Percentiles rank a stretch among this genome's conserved stretches.
These are phyloP conservation scores for Nakazawaea laoshanensis DNA, from an alignment of 805 yeast genomes.

Conservation along the genomic window DNA sequence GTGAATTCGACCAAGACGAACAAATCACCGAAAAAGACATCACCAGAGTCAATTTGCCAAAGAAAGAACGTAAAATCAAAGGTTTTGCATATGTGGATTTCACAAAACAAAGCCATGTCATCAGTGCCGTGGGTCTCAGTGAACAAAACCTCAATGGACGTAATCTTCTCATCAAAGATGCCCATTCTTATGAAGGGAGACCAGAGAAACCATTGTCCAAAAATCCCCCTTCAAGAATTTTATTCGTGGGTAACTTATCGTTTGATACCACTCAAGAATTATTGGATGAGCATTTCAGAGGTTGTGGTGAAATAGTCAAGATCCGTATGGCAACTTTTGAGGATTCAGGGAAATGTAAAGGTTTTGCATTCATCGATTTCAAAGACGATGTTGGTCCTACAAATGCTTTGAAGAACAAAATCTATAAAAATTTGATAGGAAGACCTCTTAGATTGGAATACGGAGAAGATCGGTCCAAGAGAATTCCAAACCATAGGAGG, in stretches of 20 bases:
- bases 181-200: slow-evolving; percentile 79
- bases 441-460: slow-evolving; percentile 79
- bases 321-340: slow-evolving; percentile 98
- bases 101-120: slow-evolving; percentile 47
- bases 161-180: slow-evolving; percentile 74
- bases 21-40: slow-evolving; percentile 50
- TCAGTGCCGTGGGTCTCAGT: slow-evolving; percentile 54
- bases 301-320: slow-evolving; percentile 78
- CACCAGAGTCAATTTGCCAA: slow-evolving; percentile 74
- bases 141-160: slow-evolving; percentile 78
- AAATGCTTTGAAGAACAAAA: slow-evolving; percentile 66
- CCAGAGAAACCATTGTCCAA: slow-evolving; percentile 54
- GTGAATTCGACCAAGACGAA: slow-evolving; percentile 21
- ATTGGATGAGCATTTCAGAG: slow-evolving; percentile 75
- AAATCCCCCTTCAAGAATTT: slow-evolving; percentile 81
- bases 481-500: slow-evolving; percentile 45
- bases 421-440: slow-evolving; percentile 57
- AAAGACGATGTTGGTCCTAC: slow-evolving; percentile 75
- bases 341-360: slow-evolving; percentile 94
- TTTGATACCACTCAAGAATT: slow-evolving; percentile 84
- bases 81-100: slow-evolving; percentile 94
- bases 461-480: slow-evolving; percentile 90
- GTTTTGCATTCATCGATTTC: slow-evolving; percentile 90
- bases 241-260: slow-evolving; percentile 89
- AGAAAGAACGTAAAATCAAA: slow-evolving; percentile 54